A percentile compares a stretch with the other conserved stretches of the same genome.
Evolutionary conservation across 2,329 filamentous ascomycete species (phyloP).

Genomic region (Claviceps maximensis): DNA sequence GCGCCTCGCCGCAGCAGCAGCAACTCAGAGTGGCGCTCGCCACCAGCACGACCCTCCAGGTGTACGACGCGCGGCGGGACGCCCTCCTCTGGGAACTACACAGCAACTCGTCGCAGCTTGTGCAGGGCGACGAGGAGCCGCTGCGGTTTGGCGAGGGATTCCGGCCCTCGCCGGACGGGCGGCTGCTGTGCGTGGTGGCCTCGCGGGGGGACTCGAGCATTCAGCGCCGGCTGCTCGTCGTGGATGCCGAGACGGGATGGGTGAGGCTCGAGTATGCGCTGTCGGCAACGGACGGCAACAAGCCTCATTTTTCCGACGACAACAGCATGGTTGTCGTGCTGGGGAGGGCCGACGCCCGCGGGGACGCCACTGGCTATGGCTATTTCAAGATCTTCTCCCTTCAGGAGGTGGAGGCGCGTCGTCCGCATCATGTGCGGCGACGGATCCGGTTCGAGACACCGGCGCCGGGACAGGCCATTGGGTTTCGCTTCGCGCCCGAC

Average conservation of each 20-base stretch:
- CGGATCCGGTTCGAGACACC: constrained; percentile 1
- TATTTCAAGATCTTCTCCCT: constrained; percentile 1
- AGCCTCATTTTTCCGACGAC: constrained; percentile 3
- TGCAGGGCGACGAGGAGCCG: constrained; percentile 4
- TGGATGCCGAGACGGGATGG: constrained; percentile 4
- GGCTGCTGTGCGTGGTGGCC: constrained; percentile 2
- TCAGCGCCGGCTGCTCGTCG: constrained; percentile 2
- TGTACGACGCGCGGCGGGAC: constrained; percentile 2
- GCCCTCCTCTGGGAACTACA: constrained; percentile 6
- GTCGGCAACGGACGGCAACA: constrained; percentile 1
- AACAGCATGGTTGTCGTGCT: constrained; percentile 3
- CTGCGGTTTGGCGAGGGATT: constrained; percentile 3
- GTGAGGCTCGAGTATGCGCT: constrained; percentile 1
- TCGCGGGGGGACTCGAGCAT: background rate
- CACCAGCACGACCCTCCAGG: constrained; percentile 1
- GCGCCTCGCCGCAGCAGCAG: background rate
- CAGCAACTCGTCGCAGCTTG: constrained; percentile 5
- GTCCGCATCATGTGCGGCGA: background rate
- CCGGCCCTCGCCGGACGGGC: constrained; percentile 4
- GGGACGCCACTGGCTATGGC: background rate
- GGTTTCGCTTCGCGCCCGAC: constrained; percentile 4
- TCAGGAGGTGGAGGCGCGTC: background rate
- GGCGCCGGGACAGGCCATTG: constrained; percentile 1
- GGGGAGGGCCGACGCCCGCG: background rate
- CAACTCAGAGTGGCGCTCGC: constrained; percentile 1